Evolutionary conservation across 352 stramenopile species (phyloP).

Genomic region (Phytopythium boreale): DNA sequence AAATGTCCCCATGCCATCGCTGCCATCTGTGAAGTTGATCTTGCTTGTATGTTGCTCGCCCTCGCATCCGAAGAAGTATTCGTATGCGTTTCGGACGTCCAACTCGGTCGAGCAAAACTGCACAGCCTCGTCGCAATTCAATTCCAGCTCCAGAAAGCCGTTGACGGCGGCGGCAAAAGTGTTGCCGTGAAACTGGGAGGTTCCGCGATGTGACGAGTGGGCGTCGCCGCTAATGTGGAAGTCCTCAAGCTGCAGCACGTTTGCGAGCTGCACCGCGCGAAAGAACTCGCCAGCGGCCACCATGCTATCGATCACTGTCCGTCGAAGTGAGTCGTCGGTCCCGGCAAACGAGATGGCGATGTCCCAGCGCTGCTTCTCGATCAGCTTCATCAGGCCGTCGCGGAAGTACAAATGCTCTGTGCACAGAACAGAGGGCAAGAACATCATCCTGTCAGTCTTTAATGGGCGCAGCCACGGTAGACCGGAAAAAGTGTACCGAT

Average conservation of each 20-base stretch:
- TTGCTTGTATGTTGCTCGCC: not conserved
- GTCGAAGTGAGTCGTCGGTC: constrained; percentile 44
- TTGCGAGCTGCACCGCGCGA: constrained; percentile 32
- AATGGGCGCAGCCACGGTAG: not conserved
- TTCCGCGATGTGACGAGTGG: not conserved
- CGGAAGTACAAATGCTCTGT: constrained; percentile 54
- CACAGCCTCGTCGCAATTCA: constrained; percentile 17
- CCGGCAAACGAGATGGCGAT: constrained; percentile 70
- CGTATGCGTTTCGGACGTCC: constrained; percentile 19
- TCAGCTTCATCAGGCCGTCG: constrained; percentile 58
- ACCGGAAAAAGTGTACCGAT: constrained; percentile 30
- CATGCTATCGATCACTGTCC: constrained; percentile 43
- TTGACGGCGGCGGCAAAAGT: constrained; percentile 21
- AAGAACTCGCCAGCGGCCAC: constrained; percentile 38
- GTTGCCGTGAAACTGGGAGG: not conserved
- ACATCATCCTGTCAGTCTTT: not conserved
- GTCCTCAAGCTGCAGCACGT: constrained; percentile 35
- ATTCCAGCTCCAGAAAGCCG: constrained; percentile 30
- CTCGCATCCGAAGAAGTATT: constrained; percentile 22
- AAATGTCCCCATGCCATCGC: not conserved
- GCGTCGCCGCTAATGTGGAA: constrained; percentile 16
- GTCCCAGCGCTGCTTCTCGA: constrained; percentile 62
- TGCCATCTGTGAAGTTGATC: not conserved
- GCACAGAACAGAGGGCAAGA: not conserved
- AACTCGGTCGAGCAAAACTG: constrained; percentile 44